These are phyloP conservation scores for Helotiales sp. DNA, from an alignment of 2,329 filamentous ascomycete genomes.

Conservation along the genomic window DNA sequence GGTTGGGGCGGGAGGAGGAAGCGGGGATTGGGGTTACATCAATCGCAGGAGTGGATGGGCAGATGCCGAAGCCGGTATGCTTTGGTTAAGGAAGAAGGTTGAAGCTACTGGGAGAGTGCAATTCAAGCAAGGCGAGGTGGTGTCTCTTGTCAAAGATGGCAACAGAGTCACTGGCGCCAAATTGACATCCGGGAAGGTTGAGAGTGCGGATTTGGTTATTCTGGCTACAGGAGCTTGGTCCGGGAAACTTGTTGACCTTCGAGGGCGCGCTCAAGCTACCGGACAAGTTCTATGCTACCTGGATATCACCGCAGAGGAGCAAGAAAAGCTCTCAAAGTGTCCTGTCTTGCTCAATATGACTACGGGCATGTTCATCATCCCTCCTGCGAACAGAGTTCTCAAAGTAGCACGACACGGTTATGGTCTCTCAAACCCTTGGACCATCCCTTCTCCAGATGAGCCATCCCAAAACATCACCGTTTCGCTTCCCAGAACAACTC, in stretches of 20 bases:
- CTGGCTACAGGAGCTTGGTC: conserved; percentile 91
- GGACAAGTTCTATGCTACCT: conserved; percentile 84
- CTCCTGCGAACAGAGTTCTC: conserved; percentile 60
- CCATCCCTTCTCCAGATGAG: conserved; percentile 31
- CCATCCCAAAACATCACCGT: conserved; percentile 26
- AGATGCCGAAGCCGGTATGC: conserved; percentile 73
- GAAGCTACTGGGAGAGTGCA: conserved; percentile 47
- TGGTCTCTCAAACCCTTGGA: conserved; percentile 56
- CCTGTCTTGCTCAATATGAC: conserved; percentile 77
- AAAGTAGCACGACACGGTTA: conserved; percentile 66
- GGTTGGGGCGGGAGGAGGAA: conserved; percentile 55
- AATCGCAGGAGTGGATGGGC: conserved; percentile 82
- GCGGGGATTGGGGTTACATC: conserved; percentile 71
- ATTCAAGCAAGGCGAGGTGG: conserved; percentile 55
- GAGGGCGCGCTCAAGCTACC: conserved; percentile 77
- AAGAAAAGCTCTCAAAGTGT: conserved; percentile 64
- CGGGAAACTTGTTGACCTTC: conserved; percentile 74
- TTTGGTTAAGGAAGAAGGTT: conserved; percentile 54
- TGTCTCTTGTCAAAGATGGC: conserved; percentile 33
- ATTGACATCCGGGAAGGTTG: conserved; percentile 53
- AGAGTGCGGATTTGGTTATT: conserved; percentile 74
- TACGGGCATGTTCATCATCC: conserved; percentile 76
- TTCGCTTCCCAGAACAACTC: conserved; percentile 34
- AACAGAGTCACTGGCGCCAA: conserved; percentile 58
- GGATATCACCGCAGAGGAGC: conserved; percentile 72